Base-by-base conservation (phyloP, 2,329 filamentous ascomycete genomes). In the Cryphonectria radicalis region DNA sequence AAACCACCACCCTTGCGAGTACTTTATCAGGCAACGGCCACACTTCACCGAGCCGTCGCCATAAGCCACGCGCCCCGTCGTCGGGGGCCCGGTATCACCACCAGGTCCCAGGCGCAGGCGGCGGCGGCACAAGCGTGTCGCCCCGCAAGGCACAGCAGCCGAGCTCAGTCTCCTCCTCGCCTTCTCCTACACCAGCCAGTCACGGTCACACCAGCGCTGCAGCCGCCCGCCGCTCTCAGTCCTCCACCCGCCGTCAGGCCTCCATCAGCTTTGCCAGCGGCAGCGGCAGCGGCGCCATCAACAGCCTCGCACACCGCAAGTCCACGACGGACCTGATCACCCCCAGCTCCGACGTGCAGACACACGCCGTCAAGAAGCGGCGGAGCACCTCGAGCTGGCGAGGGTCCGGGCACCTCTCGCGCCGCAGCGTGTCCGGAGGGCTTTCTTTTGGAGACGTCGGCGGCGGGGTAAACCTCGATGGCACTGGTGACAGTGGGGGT, bases 31-130 rank as follows among this genome's bases (percentile, higher is more conserved):
- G 42, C 14, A 19, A 40, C 17, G 43, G 53, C 50, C 43, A 55
- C 14, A 40, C n/a, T 7, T 32, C 59, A 14, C 85, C 59, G 80
- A 81, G 46, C 43, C 79, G 81, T 42, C 82, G 82, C 43, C 83
- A 84, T 17, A 85, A 85, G 67, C 86, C 87, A 0, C 82, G 84
- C 14, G 87, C 87, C 5, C 87, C 86, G 1, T 88, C 86, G 1
- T 86, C 86, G 0, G 87, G 87, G 3, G 85, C 87, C 22, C 81
- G 86, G 28, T 84, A 88, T 75, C 79, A 81, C 75, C 77, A 78
- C 69, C 72, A 82, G 79, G 42, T 69, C 13, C 13, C 35, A 28
- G 46, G 50, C 42, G 28, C 2, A 32, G 82, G 46, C 14, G 43
- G 43, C 43, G 43, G 43, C 13, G 17, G 43, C 46, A 22, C 79